Conservation (phyloP, 2,329 filamentous ascomycete species). For the Aspergillus versicolor region DNA sequence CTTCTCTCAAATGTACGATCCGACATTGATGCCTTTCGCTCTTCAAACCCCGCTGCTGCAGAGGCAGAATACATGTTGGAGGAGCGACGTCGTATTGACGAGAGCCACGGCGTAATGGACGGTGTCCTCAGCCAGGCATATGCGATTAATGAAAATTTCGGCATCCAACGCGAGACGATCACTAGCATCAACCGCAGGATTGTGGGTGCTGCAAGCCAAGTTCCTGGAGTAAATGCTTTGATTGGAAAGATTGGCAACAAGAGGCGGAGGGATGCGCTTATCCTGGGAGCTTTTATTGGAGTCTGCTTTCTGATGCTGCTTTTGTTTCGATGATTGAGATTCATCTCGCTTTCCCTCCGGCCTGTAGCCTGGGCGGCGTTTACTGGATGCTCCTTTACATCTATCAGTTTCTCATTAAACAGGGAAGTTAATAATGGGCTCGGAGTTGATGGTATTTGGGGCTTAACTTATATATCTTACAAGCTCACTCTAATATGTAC, state of each 20-base stretch:
- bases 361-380: constrained; percentile 12
- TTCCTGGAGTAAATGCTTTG: constrained; percentile 88
- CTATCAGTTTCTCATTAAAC: constrained; percentile 2
- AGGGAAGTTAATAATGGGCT: constrained; percentile 16
- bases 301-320: constrained; percentile 86
- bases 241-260: constrained; percentile 92
- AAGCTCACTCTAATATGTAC: constrained; percentile 14
- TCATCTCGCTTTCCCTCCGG: constrained; percentile 6
- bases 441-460: constrained; percentile 10
- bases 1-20: constrained; percentile 85
- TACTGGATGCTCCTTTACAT: neutral
- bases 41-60: constrained; percentile 73
- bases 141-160: constrained; percentile 90
- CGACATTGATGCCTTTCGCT: constrained; percentile 87
- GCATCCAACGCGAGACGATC: constrained; percentile 80
- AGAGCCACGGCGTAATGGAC: constrained; percentile 85
- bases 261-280: constrained; percentile 91
- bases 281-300: constrained; percentile 86
- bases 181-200: constrained; percentile 88
- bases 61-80: constrained; percentile 98
- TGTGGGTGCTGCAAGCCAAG: constrained; percentile 81
- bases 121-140: constrained; percentile 93
- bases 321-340: constrained; percentile 68
- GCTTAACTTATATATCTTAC: constrained; percentile 17
- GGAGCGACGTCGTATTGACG: constrained; percentile 81